Evolutionary conservation across 768 basidiomycete species (phyloP).

Genomic region (Terana coerulea): DNA sequence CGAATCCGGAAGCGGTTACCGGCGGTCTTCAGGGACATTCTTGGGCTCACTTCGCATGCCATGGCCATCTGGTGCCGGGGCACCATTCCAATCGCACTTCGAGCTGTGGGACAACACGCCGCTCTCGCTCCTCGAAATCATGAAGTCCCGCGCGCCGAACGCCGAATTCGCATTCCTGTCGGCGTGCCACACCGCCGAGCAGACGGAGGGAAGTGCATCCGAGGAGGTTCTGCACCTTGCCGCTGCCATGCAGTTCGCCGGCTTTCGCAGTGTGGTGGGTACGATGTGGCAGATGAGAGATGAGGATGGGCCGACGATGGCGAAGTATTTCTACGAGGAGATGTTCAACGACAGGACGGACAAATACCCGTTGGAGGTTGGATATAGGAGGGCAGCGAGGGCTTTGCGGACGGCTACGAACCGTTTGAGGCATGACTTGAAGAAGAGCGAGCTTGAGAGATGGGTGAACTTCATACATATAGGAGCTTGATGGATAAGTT

Average conservation of each 20-base stretch:
- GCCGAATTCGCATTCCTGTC: too few relatives aligned
- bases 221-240: conserved; percentile 40
- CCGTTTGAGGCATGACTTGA: neutral
- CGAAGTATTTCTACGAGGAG: conserved; percentile 34
- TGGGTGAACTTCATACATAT: conserved; percentile 5
- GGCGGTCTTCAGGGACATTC: conserved; percentile 1
- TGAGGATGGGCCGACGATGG: conserved; percentile 30
- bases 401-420: neutral
- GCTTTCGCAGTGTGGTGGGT: conserved; percentile 31
- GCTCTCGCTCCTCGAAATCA: conserved; percentile 16
- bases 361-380: too few relatives aligned
- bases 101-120: conserved; percentile 15
- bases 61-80: too few relatives aligned
- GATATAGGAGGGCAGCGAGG: neutral
- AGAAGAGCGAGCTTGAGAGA: neutral
- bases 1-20: conserved; percentile 8
- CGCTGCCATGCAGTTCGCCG: too few relatives aligned
- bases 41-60: conserved; percentile 28
- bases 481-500: too few relatives aligned
- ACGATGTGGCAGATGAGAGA: conserved; percentile 44
- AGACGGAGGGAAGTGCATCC: conserved; percentile 26
- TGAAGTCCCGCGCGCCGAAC: conserved; percentile 19
- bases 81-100: too few relatives aligned
- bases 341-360: too few relatives aligned
- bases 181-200: too few relatives aligned